Evolutionary conservation across 176 grass and related monocot genomes (phyloP), one percentile per base, ranked within the genome.

Genomic region (Leersia perrieri): DNA sequence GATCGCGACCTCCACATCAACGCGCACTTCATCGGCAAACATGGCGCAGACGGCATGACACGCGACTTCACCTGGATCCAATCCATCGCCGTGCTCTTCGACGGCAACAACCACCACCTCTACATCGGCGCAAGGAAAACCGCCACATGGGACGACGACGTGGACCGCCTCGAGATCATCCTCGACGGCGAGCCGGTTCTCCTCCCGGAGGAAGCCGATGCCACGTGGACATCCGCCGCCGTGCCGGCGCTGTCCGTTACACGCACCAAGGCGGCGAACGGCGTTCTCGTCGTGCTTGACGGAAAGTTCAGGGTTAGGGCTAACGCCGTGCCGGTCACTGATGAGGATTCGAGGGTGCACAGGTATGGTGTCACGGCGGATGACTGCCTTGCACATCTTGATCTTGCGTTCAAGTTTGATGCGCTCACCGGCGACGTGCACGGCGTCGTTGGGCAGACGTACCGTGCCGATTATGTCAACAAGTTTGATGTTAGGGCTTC

Each of bases 41-140:
- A 65, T 35, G 60, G 87, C 65, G 80, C 55, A 3, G 72, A 28
- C 1, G 67, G 65, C 7, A 85, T 78, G 71, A 68, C 86, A 8
- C 86, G 90, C 0, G 85, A 88, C 64, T 92, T 92, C 72, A 92
- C 82, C 0, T 92, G 90, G 86, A 85, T 92, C 38, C 87, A 92
- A 61, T 80, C 87, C 41, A 82, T 92, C 33, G 90, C 82, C 20
- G 41, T 92, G 23, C 73, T 84, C 39, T 92, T 92, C 62, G 80
- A 76, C 14, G 65, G 75, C n/a, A n/a, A n/a, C n/a, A n/a, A n/a
- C 20, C 90, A 89, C 66, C 14, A 3, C 30, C 82, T 92, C 68
- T 92, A 83, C 63, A 1, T 89, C 38, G 86, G 83, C n/a, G 86
- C 79, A 28, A 12, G 42, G 74, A 89, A 89, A 58, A 85, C 86